Conservation (phyloP, 306 rosid genomes). For the Vigna reflexopilosa region DNA sequence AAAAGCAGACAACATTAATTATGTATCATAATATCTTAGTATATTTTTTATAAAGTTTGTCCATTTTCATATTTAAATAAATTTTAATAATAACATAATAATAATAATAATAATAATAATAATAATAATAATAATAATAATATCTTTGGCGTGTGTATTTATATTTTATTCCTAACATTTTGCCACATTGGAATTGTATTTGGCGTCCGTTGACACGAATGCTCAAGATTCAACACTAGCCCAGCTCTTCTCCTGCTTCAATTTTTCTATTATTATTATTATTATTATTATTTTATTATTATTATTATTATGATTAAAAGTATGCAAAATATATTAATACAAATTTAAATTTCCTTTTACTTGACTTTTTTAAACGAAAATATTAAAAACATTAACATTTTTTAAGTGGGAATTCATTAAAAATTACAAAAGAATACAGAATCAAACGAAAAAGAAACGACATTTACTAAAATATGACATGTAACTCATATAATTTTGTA, state of each 20-base stretch:
- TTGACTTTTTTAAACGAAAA: neutral
- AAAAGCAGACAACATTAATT: neutral
- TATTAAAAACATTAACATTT: too few species aligned
- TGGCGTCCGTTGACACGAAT: constrained; percentile 74
- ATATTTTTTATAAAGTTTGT: neutral
- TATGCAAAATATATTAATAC: neutral
- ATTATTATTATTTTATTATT: neutral
- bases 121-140: neutral
- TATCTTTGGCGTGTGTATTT: neutral
- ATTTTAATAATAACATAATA: neutral
- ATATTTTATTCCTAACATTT: constrained; percentile 37
- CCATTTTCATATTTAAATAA: neutral
- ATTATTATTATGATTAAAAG: neutral
- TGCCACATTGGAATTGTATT: constrained; percentile 54
- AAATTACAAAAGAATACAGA: too few species aligned
- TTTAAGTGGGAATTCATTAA: too few species aligned
- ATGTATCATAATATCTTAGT: neutral
- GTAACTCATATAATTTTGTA: too few species aligned
- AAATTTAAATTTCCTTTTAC: neutral
- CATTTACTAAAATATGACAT: too few species aligned
- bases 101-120: neutral
- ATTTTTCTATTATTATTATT: constrained; percentile 7
- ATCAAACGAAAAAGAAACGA: too few species aligned
- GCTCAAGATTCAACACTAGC: constrained; percentile 42
- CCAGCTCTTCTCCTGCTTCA: constrained; percentile 28